Base-by-base conservation (phyloP, 306 rosid genomes). In the Trifolium pratense region DNA sequence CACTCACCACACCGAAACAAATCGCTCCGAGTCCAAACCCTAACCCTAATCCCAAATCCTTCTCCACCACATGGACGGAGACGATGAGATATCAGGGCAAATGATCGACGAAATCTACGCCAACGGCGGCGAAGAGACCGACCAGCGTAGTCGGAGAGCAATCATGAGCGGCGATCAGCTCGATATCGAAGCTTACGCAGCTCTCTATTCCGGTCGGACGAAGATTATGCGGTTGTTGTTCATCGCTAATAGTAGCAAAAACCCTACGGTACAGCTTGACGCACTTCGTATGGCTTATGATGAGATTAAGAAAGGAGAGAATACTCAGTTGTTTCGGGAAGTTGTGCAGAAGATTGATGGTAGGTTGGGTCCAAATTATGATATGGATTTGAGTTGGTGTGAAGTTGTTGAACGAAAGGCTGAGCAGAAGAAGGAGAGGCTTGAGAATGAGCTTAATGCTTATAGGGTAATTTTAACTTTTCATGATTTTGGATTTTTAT, bases 301-400 rank as follows among this genome's bases (percentile, higher is more conserved):
- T n/a, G 99, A 92, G 86, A 89, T 95, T 70, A 92, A 92, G 93
- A 95, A 95, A 85, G 97, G 97, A 0, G 99, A 95, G 87, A 89
- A 95, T 42, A 88, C 99, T 42, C 92, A 89, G 77, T 57, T 89
- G 17, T 85, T 88, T 39, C 82, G 97, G 42, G 99, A 95, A 37
- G 96, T 90, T 1, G 92, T 83, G 76, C 88, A 75, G 84, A 95
- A 85, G 85, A 95, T 92, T 67, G 83, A 78, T 25, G 92, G 97
- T 5, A 79, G 96, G 68, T 71, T 92, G 76, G 97, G 97, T 1
- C 72, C 87, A 1, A 64, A 77, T 32, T 92, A 90, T 21, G 85
- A 11, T 20, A 70, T 86, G 89, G 99, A 95, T 53, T 15, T 42
- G 20, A 67, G 75, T n/a, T 95, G 97, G 99, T 89, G 93, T 25